These are phyloP conservation scores for Purpureocillium lavendulum DNA, from an alignment of 2,329 filamentous ascomycete species.

Conservation along the genomic window DNA sequence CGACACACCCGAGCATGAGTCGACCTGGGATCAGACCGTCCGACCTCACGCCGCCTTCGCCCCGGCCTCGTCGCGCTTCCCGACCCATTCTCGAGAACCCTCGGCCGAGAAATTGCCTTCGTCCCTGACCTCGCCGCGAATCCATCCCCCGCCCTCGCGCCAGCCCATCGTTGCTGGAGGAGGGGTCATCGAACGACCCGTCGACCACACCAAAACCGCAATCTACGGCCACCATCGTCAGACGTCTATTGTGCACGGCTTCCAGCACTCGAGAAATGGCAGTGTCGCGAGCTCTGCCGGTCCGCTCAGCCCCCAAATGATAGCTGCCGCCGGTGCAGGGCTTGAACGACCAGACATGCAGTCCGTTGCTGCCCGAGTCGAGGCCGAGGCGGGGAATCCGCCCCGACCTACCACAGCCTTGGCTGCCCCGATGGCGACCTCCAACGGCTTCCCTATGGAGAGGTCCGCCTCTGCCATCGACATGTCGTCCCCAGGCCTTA, in stretches of 20 bases:
- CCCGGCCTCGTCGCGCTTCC: constrained; percentile 26
- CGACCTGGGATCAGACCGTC: constrained; percentile 42
- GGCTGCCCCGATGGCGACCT: constrained; percentile 26
- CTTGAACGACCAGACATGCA: constrained; percentile 46
- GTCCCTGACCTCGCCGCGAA: constrained; percentile 25
- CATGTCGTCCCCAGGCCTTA: constrained; percentile 29
- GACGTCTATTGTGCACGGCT: constrained; percentile 93
- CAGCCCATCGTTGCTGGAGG: constrained; percentile 23
- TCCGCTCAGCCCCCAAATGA: constrained; percentile 81
- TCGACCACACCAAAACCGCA: constrained; percentile 47
- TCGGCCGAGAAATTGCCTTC: constrained; percentile 43
- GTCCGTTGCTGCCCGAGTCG: constrained; percentile 32
- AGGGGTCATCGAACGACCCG: constrained; percentile 40
- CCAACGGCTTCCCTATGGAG: constrained; percentile 26
- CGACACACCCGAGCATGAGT: constrained; percentile 43
- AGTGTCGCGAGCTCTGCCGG: constrained; percentile 76
- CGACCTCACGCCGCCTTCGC: constrained; percentile 34
- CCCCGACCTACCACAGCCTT: constrained; percentile 39
- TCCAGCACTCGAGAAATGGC: constrained; percentile 86
- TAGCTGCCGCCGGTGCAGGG: constrained; percentile 57
- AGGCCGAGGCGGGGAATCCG: constrained; percentile 29
- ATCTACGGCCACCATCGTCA: constrained; percentile 85
- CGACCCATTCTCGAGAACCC: constrained; percentile 49
- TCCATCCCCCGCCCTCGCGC: constrained; percentile 33
- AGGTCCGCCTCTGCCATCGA: constrained; percentile 40